Conservation (phyloP, 768 basidiomycete genomes). For the Suillus occidentalis region DNA sequence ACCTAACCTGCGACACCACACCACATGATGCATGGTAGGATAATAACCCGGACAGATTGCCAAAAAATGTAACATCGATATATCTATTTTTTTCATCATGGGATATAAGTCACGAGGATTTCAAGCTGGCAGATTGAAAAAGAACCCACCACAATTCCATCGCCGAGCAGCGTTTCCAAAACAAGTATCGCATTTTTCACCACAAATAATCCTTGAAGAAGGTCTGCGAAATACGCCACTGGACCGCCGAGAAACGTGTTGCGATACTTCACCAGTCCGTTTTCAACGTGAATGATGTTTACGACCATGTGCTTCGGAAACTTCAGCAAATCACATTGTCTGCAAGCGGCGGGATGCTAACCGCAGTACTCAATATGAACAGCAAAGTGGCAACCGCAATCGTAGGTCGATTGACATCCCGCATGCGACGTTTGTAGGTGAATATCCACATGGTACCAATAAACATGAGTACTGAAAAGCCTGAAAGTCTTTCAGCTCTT, state of each 20-base stretch:
- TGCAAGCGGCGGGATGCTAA: too few relatives aligned
- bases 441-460: not conserved
- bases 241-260: conserved; percentile 23
- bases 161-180: conserved; percentile 9
- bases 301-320: too few relatives aligned
- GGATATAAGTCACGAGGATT: too few relatives aligned
- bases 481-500: not conserved
- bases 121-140: not conserved
- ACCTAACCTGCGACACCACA: not conserved
- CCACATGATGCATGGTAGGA: not conserved
- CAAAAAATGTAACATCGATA: not conserved
- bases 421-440: not conserved
- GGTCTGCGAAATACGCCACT: conserved; percentile 21
- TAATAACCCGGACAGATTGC: not conserved
- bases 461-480: not conserved
- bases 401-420: too few relatives aligned
- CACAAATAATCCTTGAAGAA: conserved; percentile 22
- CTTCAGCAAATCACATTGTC: too few relatives aligned
- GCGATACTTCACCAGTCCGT: conserved; percentile 21
- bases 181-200: conserved; percentile 21
- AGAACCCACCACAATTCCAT: conserved; percentile 3
- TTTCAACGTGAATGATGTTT: too few relatives aligned
- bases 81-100: not conserved
- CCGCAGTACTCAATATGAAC: not conserved
- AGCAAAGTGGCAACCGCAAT: not conserved